Percentiles rank a stretch among this genome's conserved stretches.
Evolutionary conservation across 352 stramenopile genomes (phyloP).

Genomic region (Ophiocytium majus): DNA sequence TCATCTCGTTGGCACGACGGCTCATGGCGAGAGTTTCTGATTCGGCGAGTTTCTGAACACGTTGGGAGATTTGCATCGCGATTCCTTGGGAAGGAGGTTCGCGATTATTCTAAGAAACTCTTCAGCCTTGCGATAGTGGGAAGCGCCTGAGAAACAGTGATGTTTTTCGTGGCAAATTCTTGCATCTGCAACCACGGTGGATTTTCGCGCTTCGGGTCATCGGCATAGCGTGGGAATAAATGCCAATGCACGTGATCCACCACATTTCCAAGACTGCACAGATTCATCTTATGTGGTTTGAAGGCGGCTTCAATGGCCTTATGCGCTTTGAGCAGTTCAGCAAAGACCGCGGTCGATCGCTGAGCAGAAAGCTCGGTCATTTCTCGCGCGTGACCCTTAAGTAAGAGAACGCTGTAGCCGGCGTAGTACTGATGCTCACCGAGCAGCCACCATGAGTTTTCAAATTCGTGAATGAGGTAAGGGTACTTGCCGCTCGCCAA

Average conservation of each 20-base stretch:
- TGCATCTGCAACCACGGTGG: neutral
- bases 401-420: neutral
- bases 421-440: neutral
- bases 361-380: neutral
- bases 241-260: neutral
- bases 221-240: slow-evolving; percentile 5
- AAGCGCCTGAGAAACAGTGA: neutral
- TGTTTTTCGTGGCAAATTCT: neutral
- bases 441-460: neutral
- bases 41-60: neutral
- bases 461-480: slow-evolving; percentile 9
- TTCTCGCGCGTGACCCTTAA: neutral
- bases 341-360: neutral
- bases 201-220: neutral
- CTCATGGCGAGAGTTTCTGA: slow-evolving; percentile 12
- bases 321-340: neutral
- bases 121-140: neutral
- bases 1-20: neutral
- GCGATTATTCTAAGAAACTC: neutral
- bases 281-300: neutral
- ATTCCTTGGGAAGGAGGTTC: neutral
- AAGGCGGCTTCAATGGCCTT: neutral
- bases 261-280: slow-evolving; percentile 18
- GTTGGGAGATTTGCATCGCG: neutral
- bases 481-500: neutral